Conservation (phyloP, 805 yeast species). For the Starmerella khaoyaiensis region DNA sequence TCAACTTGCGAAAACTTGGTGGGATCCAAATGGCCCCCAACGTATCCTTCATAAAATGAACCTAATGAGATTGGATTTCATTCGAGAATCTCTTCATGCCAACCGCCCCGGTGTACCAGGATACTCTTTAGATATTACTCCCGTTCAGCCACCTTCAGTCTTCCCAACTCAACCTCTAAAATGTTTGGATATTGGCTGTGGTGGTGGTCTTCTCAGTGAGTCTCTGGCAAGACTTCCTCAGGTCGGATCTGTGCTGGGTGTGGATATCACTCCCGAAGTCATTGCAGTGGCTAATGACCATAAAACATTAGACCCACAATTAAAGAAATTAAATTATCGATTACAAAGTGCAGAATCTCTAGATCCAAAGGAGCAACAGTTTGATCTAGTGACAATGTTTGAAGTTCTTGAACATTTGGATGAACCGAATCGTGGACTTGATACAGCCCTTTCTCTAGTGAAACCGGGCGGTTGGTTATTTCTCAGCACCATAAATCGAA, state of each 20-base stretch:
- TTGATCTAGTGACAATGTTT: conserved; percentile 76
- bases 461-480: conserved; percentile 75
- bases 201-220: conserved; percentile 92
- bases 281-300: conserved; percentile 68
- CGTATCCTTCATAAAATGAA: conserved; percentile 92
- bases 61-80: conserved; percentile 73
- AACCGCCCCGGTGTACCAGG: conserved; percentile 51
- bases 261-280: conserved; percentile 78
- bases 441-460: conserved; percentile 54
- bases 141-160: conserved; percentile 27
- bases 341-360: conserved; percentile 51
- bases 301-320: conserved; percentile 48
- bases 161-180: conserved; percentile 33
- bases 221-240: conserved; percentile 61
- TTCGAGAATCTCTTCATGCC: conserved; percentile 46
- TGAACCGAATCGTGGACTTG: conserved; percentile 59
- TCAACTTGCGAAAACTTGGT: conserved; percentile 88
- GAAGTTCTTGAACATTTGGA: conserved; percentile 94
- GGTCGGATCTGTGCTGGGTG: conserved; percentile 55
- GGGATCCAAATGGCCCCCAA: conserved; percentile 92
- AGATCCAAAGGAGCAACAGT: conserved; percentile 28
- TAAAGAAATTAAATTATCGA: conserved; percentile 48
- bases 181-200: conserved; percentile 89
- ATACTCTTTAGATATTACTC: conserved; percentile 54
- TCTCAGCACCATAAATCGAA: conserved; percentile 84